Evolutionary conservation across 1,284 basidiomycete genomes (phyloP).

Genomic region (Ceratobasidium sp.): DNA sequence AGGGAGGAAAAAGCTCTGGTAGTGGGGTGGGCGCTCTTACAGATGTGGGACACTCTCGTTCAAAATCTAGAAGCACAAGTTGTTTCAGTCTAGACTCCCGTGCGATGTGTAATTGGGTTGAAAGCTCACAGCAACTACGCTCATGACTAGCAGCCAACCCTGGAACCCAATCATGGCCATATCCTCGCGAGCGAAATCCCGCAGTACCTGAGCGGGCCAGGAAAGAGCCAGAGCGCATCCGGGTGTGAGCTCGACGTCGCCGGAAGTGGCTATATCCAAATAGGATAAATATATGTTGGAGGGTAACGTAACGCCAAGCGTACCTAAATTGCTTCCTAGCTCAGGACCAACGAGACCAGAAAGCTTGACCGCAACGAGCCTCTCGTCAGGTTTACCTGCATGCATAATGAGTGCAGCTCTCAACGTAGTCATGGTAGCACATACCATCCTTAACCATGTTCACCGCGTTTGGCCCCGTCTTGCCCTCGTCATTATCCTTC

Average conservation of each 20-base stretch:
- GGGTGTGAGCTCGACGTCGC: conserved; percentile 29
- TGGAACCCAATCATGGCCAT: conserved; percentile 81
- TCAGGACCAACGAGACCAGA: conserved; percentile 8
- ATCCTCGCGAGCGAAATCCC: conserved; percentile 80
- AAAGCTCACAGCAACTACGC: conserved; percentile 68
- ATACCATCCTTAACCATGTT: not conserved
- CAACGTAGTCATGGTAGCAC: not conserved
- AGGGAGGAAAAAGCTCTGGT: too few species aligned
- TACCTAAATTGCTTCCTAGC: conserved; percentile 1
- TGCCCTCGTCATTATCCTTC: conserved; percentile 1
- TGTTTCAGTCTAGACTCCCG: conserved; percentile 9
- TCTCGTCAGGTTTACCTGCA: not conserved
- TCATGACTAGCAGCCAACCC: conserved; percentile 84
- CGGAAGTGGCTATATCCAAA: conserved; percentile 1
- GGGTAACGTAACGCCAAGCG: not conserved
- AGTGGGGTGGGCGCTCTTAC: not conserved
- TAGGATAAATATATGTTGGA: not conserved
- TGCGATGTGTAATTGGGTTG: not conserved
- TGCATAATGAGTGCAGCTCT: not conserved
- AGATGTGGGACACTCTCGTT: conserved; percentile 39
- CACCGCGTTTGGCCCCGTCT: not conserved
- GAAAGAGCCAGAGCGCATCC: conserved; percentile 27
- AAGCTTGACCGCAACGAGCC: conserved; percentile 23
- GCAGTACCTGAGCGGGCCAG: conserved; percentile 47
- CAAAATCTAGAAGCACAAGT: conserved; percentile 20